Percentiles rank a stretch among this genome's conserved stretches.
Conservation (phyloP, 2,329 filamentous ascomycete genomes). For the Rasamsonia emersonii region DNA sequence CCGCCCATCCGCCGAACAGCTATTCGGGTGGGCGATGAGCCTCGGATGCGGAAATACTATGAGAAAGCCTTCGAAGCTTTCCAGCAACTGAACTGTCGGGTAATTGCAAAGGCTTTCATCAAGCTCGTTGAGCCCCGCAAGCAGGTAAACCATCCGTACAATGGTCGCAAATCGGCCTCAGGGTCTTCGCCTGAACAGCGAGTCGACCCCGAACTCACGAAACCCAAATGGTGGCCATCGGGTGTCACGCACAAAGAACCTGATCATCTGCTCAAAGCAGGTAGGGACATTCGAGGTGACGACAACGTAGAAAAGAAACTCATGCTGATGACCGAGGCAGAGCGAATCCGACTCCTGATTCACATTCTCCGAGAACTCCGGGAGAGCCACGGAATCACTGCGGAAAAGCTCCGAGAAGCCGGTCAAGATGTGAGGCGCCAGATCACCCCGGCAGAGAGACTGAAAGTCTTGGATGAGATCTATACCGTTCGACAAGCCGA, state of each 20-base stretch:
- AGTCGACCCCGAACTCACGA: conserved; percentile 31
- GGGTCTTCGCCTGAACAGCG: conserved; percentile 16
- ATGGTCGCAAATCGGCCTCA: conserved; percentile 25
- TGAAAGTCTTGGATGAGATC: conserved; percentile 32
- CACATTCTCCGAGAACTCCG: conserved; percentile 32
- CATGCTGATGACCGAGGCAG: conserved; percentile 13
- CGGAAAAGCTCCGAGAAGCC: conserved; percentile 30
- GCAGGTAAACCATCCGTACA: conserved; percentile 38
- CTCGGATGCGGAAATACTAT: conserved; percentile 26
- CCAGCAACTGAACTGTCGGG: conserved; percentile 34
- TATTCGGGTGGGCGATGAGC: conserved; percentile 17
- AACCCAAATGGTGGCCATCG: conserved; percentile 31
- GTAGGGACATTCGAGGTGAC: conserved; percentile 17
- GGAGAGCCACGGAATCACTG: conserved; percentile 27
- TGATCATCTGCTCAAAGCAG: conserved; percentile 35
- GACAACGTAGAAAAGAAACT: background rate
- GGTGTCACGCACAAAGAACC: conserved; percentile 37
- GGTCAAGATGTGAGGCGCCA: conserved; percentile 31
- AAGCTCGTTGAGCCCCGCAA: conserved; percentile 37
- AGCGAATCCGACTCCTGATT: conserved; percentile 31
- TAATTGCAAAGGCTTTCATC: conserved; percentile 35
- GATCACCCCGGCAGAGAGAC: conserved; percentile 25
- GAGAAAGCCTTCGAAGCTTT: conserved; percentile 29
- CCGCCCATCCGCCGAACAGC: conserved; percentile 14
- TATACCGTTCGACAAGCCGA: conserved; percentile 31